Percentiles rank a stretch among this genome's conserved stretches.
Conservation (phyloP, 352 stramenopile genomes). For the Phytopythium helicoides region DNA sequence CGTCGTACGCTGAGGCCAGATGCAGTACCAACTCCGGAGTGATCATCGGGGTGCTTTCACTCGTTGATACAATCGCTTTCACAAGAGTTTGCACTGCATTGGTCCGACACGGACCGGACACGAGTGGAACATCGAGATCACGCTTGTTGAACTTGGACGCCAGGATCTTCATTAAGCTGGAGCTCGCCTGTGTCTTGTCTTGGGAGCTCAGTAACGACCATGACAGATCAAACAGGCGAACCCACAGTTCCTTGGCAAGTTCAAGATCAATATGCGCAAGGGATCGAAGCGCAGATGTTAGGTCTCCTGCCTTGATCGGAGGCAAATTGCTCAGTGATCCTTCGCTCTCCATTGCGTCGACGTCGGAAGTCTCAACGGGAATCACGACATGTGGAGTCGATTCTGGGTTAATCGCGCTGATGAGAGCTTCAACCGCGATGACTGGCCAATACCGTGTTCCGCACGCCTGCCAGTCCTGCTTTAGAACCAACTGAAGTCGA, state of each 20-base stretch:
- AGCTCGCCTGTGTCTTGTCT: slow-evolving; percentile 55
- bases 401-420: slow-evolving; percentile 39
- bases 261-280: slow-evolving; percentile 81
- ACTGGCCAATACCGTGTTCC: slow-evolving; percentile 83
- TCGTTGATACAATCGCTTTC: slow-evolving; percentile 64
- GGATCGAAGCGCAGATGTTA: slow-evolving; percentile 56
- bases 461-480: slow-evolving; percentile 87
- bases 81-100: slow-evolving; percentile 88
- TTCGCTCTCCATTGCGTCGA: too few species aligned
- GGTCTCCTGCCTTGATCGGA: slow-evolving; percentile 27
- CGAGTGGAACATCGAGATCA: slow-evolving; percentile 73
- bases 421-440: slow-evolving; percentile 71
- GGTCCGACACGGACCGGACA: slow-evolving; percentile 44
- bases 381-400: slow-evolving; percentile 14
- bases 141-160: slow-evolving; percentile 89
- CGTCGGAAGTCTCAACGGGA: not conserved
- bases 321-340: too few species aligned
- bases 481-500: slow-evolving; percentile 64
- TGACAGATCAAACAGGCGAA: slow-evolving; percentile 62
- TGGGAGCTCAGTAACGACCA: slow-evolving; percentile 46
- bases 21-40: slow-evolving; percentile 84
- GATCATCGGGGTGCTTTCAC: slow-evolving; percentile 57
- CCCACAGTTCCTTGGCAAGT: slow-evolving; percentile 84
- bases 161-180: slow-evolving; percentile 72
- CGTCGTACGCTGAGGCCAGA: slow-evolving; percentile 79